phyloP scores from a whole-genome alignment of 441 rosid genomes.

The Jatropha multifida region DNA sequence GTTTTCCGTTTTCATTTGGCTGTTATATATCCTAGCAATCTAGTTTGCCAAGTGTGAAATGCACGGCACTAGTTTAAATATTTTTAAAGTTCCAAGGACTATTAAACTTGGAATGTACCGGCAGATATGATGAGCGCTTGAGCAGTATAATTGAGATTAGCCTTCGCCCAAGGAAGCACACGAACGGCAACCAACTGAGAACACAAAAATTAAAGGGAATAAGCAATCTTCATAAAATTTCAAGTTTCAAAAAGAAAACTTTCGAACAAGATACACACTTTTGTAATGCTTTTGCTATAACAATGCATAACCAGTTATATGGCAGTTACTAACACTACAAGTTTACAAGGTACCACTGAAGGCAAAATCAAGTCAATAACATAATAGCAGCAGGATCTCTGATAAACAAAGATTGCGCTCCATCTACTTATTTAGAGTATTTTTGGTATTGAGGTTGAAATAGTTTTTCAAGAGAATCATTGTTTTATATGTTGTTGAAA shows the following conservation, averaged over 20 bases:
- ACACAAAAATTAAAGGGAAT: not conserved
- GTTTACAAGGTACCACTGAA: not conserved
- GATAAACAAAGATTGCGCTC: not conserved
- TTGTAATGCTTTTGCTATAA: not conserved
- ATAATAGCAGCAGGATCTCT: not conserved
- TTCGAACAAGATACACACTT: not conserved
- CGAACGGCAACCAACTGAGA: constrained; percentile 62
- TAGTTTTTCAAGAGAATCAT: no score
- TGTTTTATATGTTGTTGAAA: no score
- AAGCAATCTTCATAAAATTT: not conserved
- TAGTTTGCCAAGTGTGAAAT: not conserved
- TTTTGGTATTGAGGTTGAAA: not conserved
- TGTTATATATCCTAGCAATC: not conserved
- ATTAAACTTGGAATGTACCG: constrained; percentile 37
- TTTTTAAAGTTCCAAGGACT: not conserved
- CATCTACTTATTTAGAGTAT: no score
- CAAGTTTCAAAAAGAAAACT: not conserved
- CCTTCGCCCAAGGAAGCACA: constrained; percentile 76
- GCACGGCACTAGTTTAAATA: not conserved
- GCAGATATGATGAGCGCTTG: constrained; percentile 72
- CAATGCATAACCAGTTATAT: not conserved
- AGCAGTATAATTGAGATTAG: constrained; percentile 78
- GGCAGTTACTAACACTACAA: not conserved
- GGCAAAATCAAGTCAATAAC: not conserved
- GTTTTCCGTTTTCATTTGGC: no score